phyloP scores from a whole-genome alignment of 2,329 filamentous ascomycete genomes.

The Aspergillus transmontanensis region DNA sequence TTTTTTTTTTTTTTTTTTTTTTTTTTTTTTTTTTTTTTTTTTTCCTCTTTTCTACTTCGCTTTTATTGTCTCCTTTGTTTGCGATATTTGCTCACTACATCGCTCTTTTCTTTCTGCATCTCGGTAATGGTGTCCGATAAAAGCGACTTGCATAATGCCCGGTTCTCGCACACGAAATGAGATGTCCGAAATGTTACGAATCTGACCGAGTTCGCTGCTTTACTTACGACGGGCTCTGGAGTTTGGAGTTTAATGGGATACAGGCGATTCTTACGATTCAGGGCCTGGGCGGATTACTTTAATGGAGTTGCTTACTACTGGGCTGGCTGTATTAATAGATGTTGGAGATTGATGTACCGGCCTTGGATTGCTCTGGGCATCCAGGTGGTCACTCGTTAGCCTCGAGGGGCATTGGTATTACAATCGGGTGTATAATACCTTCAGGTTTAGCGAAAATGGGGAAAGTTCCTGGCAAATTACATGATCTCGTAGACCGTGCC shows the following conservation, averaged over 20 bases:
- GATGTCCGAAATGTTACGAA: background rate
- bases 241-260: conserved; percentile 1
- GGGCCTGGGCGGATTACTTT: background rate
- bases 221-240: background rate
- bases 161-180: background rate
- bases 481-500: background rate
- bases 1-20: background rate
- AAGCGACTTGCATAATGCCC: background rate
- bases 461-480: background rate
- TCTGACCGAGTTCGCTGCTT: background rate
- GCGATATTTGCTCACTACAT: background rate
- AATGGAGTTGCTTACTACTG: background rate
- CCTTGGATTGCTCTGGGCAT: background rate
- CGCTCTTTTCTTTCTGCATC: background rate
- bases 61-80: background rate
- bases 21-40: too few relatives aligned
- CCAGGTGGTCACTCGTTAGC: background rate
- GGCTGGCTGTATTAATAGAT: background rate
- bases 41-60: too few relatives aligned
- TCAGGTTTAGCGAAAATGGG: background rate
- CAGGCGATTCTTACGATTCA: background rate
- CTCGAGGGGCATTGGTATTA: background rate
- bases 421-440: background rate
- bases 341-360: background rate
- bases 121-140: background rate